Evolutionary conservation across 768 basidiomycete genomes (phyloP).

Genomic region (Gloeopeniophorella convolvens): DNA sequence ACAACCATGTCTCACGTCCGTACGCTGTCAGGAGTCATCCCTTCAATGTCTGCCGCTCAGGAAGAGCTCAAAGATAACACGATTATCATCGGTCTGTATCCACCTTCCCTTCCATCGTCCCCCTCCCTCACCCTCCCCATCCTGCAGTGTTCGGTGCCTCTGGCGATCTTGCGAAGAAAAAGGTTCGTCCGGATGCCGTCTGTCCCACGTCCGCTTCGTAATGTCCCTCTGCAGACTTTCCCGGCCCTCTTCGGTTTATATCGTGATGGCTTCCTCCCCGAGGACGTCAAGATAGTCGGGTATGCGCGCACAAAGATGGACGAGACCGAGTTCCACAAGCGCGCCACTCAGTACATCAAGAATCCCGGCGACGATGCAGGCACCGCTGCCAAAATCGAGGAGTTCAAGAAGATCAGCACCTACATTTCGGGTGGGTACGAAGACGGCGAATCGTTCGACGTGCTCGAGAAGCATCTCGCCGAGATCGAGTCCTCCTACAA

Average conservation of each 20-base stretch:
- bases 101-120: neutral
- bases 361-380: conserved; percentile 55
- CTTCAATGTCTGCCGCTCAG: conserved; percentile 66
- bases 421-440: conserved; percentile 91
- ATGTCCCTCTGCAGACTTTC: conserved; percentile 58
- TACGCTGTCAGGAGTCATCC: conserved; percentile 74
- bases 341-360: conserved; percentile 83
- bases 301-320: conserved; percentile 98
- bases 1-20: conserved; percentile 34
- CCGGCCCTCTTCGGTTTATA: conserved; percentile 92
- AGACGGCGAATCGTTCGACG: conserved; percentile 69
- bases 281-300: conserved; percentile 83
- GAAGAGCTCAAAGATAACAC: conserved; percentile 82
- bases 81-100: conserved; percentile 66
- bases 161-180: conserved; percentile 98
- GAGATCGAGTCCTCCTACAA: conserved; percentile 69
- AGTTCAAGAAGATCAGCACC: conserved; percentile 75
- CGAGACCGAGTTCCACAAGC: conserved; percentile 74
- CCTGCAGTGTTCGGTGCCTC: conserved; percentile 84
- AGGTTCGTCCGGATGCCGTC: conserved; percentile 41
- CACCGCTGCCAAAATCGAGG: conserved; percentile 55
- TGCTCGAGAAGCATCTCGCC: conserved; percentile 68
- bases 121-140: conserved; percentile 6
- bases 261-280: conserved; percentile 72
- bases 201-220: neutral